phyloP scores from a whole-genome alignment of 495 filamentous ascomycete species.

The Trichocladium uniseriatum region DNA sequence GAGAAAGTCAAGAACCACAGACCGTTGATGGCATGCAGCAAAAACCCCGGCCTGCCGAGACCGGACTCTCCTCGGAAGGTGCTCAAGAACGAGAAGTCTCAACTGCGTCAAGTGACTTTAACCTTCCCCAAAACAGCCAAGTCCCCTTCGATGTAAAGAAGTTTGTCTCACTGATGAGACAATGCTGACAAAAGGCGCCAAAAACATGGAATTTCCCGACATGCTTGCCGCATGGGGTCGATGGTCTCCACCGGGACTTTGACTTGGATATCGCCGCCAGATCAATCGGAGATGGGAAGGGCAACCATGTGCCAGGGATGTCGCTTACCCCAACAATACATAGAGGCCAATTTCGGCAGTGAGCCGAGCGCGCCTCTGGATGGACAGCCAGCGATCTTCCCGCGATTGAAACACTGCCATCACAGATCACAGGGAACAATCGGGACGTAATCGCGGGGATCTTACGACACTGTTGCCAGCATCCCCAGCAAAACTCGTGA shows the following conservation, averaged over 20 bases:
- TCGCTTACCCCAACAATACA: neutral
- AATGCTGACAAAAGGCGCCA: slow-evolving; percentile 1
- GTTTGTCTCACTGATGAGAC: neutral
- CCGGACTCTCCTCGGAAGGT: neutral
- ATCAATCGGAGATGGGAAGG: too few relatives aligned
- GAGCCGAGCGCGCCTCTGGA: neutral
- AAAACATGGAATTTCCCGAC: neutral
- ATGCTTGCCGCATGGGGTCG: too few relatives aligned
- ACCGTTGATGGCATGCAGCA: neutral
- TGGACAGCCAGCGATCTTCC: neutral
- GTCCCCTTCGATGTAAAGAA: neutral
- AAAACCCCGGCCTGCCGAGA: slow-evolving; percentile 2
- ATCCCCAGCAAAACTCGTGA: too few relatives aligned
- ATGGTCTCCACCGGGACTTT: neutral
- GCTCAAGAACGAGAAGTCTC: too few relatives aligned
- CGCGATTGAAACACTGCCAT: neutral
- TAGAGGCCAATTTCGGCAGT: slow-evolving; percentile 5
- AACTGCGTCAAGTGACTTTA: too few relatives aligned
- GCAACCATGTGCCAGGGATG: too few relatives aligned
- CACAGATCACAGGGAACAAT: neutral
- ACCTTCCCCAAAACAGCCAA: slow-evolving; percentile 8
- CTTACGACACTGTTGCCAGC: too few relatives aligned
- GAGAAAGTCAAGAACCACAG: neutral
- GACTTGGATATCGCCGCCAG: too few relatives aligned
- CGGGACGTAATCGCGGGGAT: neutral